Percentiles rank a stretch among this genome's conserved stretches.
Evolutionary conservation across 1,139 yeast genomes (phyloP).

Genomic region (Taiozyma sp.): DNA sequence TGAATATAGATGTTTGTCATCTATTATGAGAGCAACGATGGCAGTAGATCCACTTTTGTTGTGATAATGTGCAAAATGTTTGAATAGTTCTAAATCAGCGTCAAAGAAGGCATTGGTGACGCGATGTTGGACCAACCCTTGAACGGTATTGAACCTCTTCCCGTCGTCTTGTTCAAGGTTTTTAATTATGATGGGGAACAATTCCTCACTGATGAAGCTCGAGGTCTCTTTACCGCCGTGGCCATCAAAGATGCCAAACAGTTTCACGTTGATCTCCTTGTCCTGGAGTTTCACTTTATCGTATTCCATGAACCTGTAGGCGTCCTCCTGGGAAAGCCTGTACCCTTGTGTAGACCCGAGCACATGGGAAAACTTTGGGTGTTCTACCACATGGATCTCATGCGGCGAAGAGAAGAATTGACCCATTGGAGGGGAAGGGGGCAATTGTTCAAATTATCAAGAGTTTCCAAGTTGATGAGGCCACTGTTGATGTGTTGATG

Average conservation of each 20-base stretch:
- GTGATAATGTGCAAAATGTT: conserved; percentile 27
- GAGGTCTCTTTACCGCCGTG: conserved; percentile 71
- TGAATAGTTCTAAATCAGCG: conserved; percentile 49
- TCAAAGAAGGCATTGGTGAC: conserved; percentile 48
- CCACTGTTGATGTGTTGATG: background rate
- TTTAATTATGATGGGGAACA: conserved; percentile 33
- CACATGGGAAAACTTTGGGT: conserved; percentile 46
- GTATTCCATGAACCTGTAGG: conserved; percentile 42
- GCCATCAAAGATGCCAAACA: conserved; percentile 76
- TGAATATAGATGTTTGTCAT: conserved; percentile 40
- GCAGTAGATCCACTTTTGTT: conserved; percentile 60
- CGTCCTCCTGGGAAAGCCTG: conserved; percentile 73
- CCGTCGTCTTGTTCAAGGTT: conserved; percentile 22
- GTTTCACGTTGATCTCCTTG: conserved; percentile 34
- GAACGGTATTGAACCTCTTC: conserved; percentile 24
- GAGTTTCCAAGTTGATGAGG: background rate
- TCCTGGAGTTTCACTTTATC: conserved; percentile 24
- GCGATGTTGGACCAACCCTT: conserved; percentile 35
- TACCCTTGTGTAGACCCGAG: conserved; percentile 81
- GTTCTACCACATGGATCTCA: conserved; percentile 44
- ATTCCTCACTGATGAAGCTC: conserved; percentile 42
- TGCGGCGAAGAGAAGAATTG: conserved; percentile 72
- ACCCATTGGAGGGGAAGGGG: conserved; percentile 47
- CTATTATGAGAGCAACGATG: conserved; percentile 47
- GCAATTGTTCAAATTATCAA: background rate